Conservation (phyloP, 1,139 yeast genomes). For the Magnusiomyces fungicola region DNA sequence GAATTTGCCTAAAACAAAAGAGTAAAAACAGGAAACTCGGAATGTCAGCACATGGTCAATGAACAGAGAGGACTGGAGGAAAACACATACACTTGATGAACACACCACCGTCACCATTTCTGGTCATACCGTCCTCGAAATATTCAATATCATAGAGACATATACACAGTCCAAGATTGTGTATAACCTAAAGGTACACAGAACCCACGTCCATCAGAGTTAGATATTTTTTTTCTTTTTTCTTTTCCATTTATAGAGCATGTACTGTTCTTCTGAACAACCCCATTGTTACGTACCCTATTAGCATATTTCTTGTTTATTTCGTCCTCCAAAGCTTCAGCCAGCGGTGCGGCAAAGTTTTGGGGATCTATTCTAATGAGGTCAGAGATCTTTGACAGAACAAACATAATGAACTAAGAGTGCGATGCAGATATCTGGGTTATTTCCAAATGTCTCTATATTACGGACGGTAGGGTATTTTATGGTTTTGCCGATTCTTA, state of each 20-base stretch:
- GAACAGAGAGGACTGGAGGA: not conserved
- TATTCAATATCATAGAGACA: constrained; percentile 75
- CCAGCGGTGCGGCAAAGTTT: constrained; percentile 63
- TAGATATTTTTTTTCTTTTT: not conserved
- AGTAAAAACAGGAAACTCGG: constrained; percentile 5
- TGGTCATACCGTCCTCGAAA: constrained; percentile 78
- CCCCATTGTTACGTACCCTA: constrained; percentile 31
- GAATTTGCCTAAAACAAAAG: constrained; percentile 43
- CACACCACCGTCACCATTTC: constrained; percentile 95
- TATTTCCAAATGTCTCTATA: too few species aligned
- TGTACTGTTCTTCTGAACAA: too few species aligned
- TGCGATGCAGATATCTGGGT: too few species aligned
- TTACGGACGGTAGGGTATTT: too few species aligned
- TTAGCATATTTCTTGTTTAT: constrained; percentile 80
- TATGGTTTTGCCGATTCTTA: too few species aligned
- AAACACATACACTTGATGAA: constrained; percentile 46
- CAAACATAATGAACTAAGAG: too few species aligned
- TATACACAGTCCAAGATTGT: constrained; percentile 75
- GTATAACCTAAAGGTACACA: constrained; percentile 47
- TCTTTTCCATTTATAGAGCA: not conserved
- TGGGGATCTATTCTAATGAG: constrained; percentile 84
- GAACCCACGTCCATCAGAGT: not conserved
- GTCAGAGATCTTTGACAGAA: constrained; percentile 71
- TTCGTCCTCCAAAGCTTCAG: constrained; percentile 68
- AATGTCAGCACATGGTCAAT: too few species aligned